Evolutionary conservation across 129 eudicot genomes (phyloP).

Genomic region (Lactuca sativa): DNA sequence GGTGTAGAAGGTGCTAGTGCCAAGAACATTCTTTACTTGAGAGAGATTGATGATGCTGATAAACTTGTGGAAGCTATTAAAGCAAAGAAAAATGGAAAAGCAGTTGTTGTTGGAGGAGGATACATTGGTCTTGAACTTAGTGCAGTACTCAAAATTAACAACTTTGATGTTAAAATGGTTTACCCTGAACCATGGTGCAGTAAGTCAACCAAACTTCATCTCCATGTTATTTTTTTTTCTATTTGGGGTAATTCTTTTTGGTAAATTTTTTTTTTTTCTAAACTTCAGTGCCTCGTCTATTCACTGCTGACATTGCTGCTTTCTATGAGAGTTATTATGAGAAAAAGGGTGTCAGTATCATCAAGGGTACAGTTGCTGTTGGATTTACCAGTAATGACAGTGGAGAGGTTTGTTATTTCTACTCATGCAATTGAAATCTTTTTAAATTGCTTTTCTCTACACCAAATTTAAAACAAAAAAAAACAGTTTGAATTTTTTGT

Average conservation of each 20-base stretch:
- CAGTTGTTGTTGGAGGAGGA: conserved; percentile 95
- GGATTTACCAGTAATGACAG: conserved; percentile 62
- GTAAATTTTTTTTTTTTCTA: not conserved
- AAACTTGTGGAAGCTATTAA: conserved; percentile 82
- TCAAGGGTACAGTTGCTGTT: conserved; percentile 95
- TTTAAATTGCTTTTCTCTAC: not conserved
- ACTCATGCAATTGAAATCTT: conserved; percentile 2
- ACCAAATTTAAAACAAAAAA: too few relatives aligned
- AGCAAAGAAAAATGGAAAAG: conserved; percentile 89
- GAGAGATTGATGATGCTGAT: conserved; percentile 97
- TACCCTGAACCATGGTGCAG: conserved; percentile 99
- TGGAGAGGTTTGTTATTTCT: conserved; percentile 62
- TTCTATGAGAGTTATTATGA: conserved; percentile 86
- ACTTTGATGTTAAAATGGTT: conserved; percentile 85
- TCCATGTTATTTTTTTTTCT: conserved; percentile 4
- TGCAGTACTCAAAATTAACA: conserved; percentile 76
- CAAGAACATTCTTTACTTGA: conserved; percentile 80
- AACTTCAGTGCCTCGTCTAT: conserved; percentile 91
- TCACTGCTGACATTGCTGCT: conserved; percentile 90
- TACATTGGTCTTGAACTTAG: conserved; percentile 98
- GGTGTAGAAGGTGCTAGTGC: conserved; percentile 94
- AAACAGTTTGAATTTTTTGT: too few relatives aligned
- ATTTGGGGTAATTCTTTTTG: not conserved
- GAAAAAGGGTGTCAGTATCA: conserved; percentile 74
- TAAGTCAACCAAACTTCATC: conserved; percentile 45